Conservation (phyloP, 1,284 basidiomycete species). For the Leucoagaricus sp. region DNA sequence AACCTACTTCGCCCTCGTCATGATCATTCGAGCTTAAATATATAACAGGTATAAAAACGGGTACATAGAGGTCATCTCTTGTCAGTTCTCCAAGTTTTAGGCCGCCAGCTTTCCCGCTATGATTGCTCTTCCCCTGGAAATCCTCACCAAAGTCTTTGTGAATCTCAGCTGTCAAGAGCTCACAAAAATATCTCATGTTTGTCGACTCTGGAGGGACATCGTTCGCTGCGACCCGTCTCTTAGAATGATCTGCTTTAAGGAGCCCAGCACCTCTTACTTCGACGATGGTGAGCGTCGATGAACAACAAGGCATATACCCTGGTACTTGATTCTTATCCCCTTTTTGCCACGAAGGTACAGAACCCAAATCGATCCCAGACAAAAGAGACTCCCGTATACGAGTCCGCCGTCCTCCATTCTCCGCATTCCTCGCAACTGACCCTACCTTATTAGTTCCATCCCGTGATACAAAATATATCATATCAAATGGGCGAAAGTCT, state of each 20-base stretch:
- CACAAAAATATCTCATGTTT: constrained; percentile 13
- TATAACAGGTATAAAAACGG: no score
- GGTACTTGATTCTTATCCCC: no score
- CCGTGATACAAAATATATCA: neutral
- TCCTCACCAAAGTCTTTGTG: constrained; percentile 14
- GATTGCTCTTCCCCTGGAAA: constrained; percentile 14
- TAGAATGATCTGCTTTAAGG: constrained; percentile 14
- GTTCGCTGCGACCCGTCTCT: constrained; percentile 13
- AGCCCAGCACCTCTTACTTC: neutral
- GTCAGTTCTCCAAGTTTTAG: no score
- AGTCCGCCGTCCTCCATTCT: neutral
- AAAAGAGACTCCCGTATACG: neutral
- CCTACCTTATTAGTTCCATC: constrained; percentile 4
- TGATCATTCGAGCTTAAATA: no score
- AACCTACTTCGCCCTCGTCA: no score
- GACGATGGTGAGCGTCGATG: neutral
- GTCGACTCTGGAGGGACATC: constrained; percentile 15
- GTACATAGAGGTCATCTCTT: no score
- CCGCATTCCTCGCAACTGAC: neutral
- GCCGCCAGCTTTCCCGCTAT: neutral
- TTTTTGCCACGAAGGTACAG: constrained; percentile 1
- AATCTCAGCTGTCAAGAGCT: constrained; percentile 16
- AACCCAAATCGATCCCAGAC: neutral
- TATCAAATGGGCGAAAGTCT: constrained; percentile 12
- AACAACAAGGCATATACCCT: no score